Evolutionary conservation across 768 basidiomycete species (phyloP).

Genomic region (Rhodotorula sphaerocarpa): DNA sequence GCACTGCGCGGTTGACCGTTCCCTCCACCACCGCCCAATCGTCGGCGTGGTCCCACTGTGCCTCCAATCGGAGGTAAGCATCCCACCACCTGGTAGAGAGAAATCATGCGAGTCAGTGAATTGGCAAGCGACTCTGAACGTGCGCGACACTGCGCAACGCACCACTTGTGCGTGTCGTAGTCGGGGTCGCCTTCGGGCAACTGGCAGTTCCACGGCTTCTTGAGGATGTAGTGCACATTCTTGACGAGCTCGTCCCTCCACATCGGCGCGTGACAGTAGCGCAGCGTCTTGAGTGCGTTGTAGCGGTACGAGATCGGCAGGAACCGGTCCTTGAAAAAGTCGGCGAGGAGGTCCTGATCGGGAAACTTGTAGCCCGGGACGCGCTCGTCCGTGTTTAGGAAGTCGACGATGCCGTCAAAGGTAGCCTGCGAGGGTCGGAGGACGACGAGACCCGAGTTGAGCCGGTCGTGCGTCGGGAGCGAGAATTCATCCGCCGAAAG

Average conservation of each 20-base stretch:
- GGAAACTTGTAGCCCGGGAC: slow-evolving; percentile 62
- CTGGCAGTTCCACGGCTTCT: slow-evolving; percentile 71
- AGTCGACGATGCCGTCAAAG: slow-evolving; percentile 52
- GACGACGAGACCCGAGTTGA: slow-evolving; percentile 86
- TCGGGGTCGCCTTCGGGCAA: slow-evolving; percentile 48
- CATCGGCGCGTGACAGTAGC: slow-evolving; percentile 55
- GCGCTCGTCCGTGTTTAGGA: slow-evolving; percentile 54
- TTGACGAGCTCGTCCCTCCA: slow-evolving; percentile 82
- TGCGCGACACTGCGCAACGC: slow-evolving; percentile 37
- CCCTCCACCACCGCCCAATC: slow-evolving; percentile 23
- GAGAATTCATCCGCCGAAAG: slow-evolving; percentile 46
- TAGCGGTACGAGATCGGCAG: slow-evolving; percentile 73
- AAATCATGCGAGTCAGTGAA: background rate
- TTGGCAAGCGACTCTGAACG: background rate
- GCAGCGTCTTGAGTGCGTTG: slow-evolving; percentile 85
- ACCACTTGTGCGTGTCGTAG: slow-evolving; percentile 57
- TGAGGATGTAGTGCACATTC: slow-evolving; percentile 76
- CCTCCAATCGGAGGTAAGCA: slow-evolving; percentile 22
- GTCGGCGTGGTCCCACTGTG: slow-evolving; percentile 12
- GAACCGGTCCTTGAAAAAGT: slow-evolving; percentile 67
- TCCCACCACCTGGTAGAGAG: slow-evolving; percentile 28
- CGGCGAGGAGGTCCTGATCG: slow-evolving; percentile 85
- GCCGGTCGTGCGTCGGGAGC: slow-evolving; percentile 67
- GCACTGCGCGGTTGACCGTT: slow-evolving; percentile 21
- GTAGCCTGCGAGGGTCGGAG: slow-evolving; percentile 62